Conservation (phyloP, 768 basidiomycete genomes). For the Psilocybe cyanescens region DNA sequence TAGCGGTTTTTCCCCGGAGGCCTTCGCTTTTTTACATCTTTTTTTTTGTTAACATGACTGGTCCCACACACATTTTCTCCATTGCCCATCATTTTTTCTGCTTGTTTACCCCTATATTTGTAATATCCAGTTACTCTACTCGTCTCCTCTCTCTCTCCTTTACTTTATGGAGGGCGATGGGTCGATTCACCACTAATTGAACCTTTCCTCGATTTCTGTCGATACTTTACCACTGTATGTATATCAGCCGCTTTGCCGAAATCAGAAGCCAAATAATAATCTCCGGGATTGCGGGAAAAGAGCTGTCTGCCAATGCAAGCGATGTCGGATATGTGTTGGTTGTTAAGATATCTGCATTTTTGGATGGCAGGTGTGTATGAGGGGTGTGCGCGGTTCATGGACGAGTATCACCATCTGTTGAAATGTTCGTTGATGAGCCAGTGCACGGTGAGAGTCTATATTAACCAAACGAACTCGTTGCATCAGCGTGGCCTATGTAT, state of each 20-base stretch:
- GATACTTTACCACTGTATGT: conserved; percentile 27
- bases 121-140: conserved; percentile 24
- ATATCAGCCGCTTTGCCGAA: conserved; percentile 21
- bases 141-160: conserved; percentile 13
- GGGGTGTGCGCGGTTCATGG: not conserved
- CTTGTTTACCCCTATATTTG: conserved; percentile 17
- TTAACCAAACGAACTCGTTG: not conserved
- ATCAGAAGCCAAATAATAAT: conserved; percentile 20
- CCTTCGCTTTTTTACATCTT: conserved; percentile 15
- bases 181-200: conserved; percentile 22
- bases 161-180: conserved; percentile 13
- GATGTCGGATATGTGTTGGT: conserved; percentile 3
- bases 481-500: not conserved
- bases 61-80: conserved; percentile 15
- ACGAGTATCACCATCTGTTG: not conserved
- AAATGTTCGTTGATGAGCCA: not conserved
- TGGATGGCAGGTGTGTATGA: not conserved
- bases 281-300: conserved; percentile 7
- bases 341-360: not conserved
- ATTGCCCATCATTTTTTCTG: conserved; percentile 17
- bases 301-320: not conserved
- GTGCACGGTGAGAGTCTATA: not conserved
- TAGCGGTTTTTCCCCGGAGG: conserved; percentile 26
- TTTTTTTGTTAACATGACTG: conserved; percentile 14
- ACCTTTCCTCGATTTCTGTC: conserved; percentile 19